Evolutionary conservation across 129 eudicot species (phyloP), one percentile per base, ranked within the genome.

Genomic region (Pittosporum tobira): DNA sequence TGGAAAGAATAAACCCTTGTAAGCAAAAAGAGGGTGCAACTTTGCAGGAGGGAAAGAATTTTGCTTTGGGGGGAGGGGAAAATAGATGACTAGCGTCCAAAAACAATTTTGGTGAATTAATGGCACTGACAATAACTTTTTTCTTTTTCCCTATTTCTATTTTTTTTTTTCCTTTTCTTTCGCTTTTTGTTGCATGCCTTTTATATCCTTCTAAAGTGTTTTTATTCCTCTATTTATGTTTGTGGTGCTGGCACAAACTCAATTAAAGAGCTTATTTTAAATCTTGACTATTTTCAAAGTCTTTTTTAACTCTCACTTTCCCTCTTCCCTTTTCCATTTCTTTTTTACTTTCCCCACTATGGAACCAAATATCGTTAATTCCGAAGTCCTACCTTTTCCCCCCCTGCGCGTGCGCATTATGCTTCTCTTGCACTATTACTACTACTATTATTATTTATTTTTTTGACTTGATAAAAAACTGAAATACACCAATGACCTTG

Each of bases 41-140:
- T 66, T 59, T 71, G 72, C n/a, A n/a, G n/a, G 57, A 22, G 69
- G 63, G 47, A 53, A 76, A 51, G 82, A 31, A 66, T 51, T 69
- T 61, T 71, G 63, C 6, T 64, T 66, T 23, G 38, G 37, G 31
- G 37, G 48, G 34, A 28, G 5, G 42, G 16, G 61, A n/a, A 63
- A 76, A 68, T 76, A 80, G 75, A 70, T 70, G 88, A 81, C 88
- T n/a, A n/a, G n/a, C 70, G 83, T 70, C 56, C 61, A 58, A 68
- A 51, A 48, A 43, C 46, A 59, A 70, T 12, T 56, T 75, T 64
- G 58, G 44, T 55, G 63, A 69, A 71, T 65, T 71, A 75, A 77
- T 67, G 72, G 59, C 79, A 72, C 62, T 68, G 37, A 72, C 34
- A 34, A n/a, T 25, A 48, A 75, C 70, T 26, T 56, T 45, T 46